These are phyloP conservation scores for Cordyceps farinosa DNA, from an alignment of 2,329 filamentous ascomycete species.

Conservation along the genomic window DNA sequence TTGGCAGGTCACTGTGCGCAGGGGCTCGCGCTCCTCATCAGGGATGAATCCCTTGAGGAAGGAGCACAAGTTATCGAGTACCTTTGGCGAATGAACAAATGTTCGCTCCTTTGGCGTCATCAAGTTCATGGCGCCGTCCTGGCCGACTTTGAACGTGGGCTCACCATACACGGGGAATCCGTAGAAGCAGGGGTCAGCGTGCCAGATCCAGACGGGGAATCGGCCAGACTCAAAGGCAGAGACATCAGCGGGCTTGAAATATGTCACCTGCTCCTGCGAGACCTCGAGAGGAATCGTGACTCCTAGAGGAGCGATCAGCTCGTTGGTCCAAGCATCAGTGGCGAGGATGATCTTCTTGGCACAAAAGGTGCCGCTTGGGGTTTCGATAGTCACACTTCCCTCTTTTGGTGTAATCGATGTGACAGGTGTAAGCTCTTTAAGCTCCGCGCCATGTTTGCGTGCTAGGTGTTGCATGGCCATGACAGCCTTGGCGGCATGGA, in stretches of 20 bases:
- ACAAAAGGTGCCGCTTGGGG: slow-evolving; percentile 2
- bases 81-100: slow-evolving; percentile 17
- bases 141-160: slow-evolving; percentile 19
- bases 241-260: slow-evolving; percentile 18
- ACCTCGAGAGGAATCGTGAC: slow-evolving; percentile 26
- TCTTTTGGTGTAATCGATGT: slow-evolving; percentile 1
- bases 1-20: slow-evolving; percentile 27
- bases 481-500: slow-evolving; percentile 20
- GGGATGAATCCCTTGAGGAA: slow-evolving; percentile 8
- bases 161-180: slow-evolving; percentile 21
- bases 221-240: slow-evolving; percentile 4
- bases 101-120: slow-evolving; percentile 18
- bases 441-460: slow-evolving; percentile 11
- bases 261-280: slow-evolving; percentile 20
- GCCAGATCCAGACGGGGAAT: slow-evolving; percentile 21
- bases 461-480: slow-evolving; percentile 19
- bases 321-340: slow-evolving; percentile 20
- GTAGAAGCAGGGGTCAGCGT: slow-evolving; percentile 18
- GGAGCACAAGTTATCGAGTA: neutral
- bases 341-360: slow-evolving; percentile 19
- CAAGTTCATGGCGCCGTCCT: slow-evolving; percentile 17
- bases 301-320: slow-evolving; percentile 17
- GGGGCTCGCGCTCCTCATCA: slow-evolving; percentile 12
- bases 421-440: slow-evolving; percentile 17
- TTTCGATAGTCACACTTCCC: slow-evolving; percentile 12